Evolutionary conservation across 768 basidiomycete species (phyloP).

Genomic region (Galerina sulciceps): DNA sequence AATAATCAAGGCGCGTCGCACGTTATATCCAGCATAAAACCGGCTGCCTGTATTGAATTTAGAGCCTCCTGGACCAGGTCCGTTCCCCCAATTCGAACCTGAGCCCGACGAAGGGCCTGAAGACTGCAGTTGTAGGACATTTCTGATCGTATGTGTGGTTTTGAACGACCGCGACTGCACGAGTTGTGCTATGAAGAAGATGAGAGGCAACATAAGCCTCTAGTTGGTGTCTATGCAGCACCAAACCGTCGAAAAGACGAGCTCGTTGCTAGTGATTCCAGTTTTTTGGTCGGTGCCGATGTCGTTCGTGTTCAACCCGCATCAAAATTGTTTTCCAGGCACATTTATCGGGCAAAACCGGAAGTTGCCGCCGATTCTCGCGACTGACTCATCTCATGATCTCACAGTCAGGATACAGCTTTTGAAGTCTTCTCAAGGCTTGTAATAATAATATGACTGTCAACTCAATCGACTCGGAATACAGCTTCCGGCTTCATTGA

Average conservation of each 20-base stretch:
- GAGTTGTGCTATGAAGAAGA: conserved; percentile 73
- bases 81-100: conserved; percentile 53
- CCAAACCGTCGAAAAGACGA: conserved; percentile 9
- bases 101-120: conserved; percentile 48
- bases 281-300: conserved; percentile 4
- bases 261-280: conserved; percentile 4
- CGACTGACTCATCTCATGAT: background rate
- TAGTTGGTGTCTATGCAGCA: conserved; percentile 16
- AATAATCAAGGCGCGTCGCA: conserved; percentile 27
- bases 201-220: conserved; percentile 72
- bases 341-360: conserved; percentile 4
- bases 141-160: conserved; percentile 73
- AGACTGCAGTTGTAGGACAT: conserved; percentile 74
- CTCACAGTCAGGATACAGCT: background rate
- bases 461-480: too few relatives aligned
- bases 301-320: conserved; percentile 1
- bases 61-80: conserved; percentile 71
- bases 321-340: conserved; percentile 6
- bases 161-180: conserved; percentile 78
- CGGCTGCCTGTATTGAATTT: conserved; percentile 75
- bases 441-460: too few relatives aligned
- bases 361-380: conserved; percentile 1
- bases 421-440: too few relatives aligned
- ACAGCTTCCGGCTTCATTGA: too few relatives aligned
- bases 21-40: conserved; percentile 71